These are phyloP conservation scores for Entophlyctis luteolus DNA, from an alignment of 192 early-diverging fungal genomes.

Conservation along the genomic window DNA sequence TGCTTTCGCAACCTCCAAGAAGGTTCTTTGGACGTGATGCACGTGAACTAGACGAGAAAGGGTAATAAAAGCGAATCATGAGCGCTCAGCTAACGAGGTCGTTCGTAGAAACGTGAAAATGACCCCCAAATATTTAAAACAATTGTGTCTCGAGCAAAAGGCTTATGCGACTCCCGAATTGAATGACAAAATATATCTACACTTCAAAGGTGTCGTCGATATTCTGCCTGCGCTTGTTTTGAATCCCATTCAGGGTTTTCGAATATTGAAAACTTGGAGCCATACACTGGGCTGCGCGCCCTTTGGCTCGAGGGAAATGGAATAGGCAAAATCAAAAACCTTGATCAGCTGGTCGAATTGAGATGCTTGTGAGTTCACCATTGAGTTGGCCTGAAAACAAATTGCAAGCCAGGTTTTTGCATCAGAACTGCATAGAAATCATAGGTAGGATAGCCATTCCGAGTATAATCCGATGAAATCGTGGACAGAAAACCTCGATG, in stretches of 20 bases:
- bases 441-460: slow-evolving; percentile 19
- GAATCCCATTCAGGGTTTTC: slow-evolving; percentile 46
- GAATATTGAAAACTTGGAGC: slow-evolving; percentile 55
- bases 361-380: slow-evolving; percentile 42
- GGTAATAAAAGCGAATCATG: slow-evolving; percentile 20
- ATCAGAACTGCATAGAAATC: slow-evolving; percentile 56
- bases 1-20: slow-evolving; percentile 8
- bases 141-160: slow-evolving; percentile 60
- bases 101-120: slow-evolving; percentile 51
- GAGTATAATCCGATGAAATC: not conserved
- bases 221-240: not conserved
- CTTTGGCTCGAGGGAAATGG: slow-evolving; percentile 66
- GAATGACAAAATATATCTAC: slow-evolving; percentile 62
- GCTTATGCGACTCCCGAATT: slow-evolving; percentile 53
- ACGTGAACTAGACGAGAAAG: slow-evolving; percentile 36
- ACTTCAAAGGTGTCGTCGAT: slow-evolving; percentile 53
- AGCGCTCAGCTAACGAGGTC: not conserved
- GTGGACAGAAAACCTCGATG: slow-evolving; percentile 28
- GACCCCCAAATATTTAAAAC: slow-evolving; percentile 51
- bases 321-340: slow-evolving; percentile 43
- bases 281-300: slow-evolving; percentile 49
- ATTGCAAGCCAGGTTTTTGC: slow-evolving; percentile 41
- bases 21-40: slow-evolving; percentile 29
- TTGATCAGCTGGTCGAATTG: slow-evolving; percentile 38
- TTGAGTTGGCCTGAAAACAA: not conserved